A percentile compares a stretch with the other conserved stretches of the same genome.
These are phyloP conservation scores for Yamadazyma ubonensis DNA, from an alignment of 805 yeast genomes.

Conservation along the genomic window DNA sequence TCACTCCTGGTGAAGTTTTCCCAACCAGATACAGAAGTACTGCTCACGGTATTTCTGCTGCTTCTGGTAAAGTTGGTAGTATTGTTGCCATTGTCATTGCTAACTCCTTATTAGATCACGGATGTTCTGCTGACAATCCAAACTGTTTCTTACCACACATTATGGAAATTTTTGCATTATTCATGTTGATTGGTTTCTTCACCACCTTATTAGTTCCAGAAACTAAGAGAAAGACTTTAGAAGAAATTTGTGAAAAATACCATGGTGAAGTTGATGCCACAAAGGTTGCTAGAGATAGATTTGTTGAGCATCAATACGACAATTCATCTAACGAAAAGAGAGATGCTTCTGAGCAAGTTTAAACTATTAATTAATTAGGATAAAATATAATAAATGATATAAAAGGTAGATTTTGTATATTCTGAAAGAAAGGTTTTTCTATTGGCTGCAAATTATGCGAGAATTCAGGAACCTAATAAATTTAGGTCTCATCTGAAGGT, in stretches of 20 bases:
- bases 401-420: neutral
- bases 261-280: slow-evolving; percentile 72
- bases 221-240: slow-evolving; percentile 88
- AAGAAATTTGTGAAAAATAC: slow-evolving; percentile 73
- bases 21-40: slow-evolving; percentile 96
- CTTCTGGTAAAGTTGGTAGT: slow-evolving; percentile 89
- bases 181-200: slow-evolving; percentile 79
- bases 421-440: too few species aligned
- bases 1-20: slow-evolving; percentile 88
- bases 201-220: slow-evolving; percentile 75
- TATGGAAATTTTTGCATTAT: slow-evolving; percentile 89
- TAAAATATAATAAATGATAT: slow-evolving; percentile 3
- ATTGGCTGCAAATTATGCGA: neutral
- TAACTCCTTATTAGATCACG: slow-evolving; percentile 80
- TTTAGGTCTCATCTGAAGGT: too few species aligned
- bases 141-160: slow-evolving; percentile 89
- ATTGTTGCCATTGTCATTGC: slow-evolving; percentile 85
- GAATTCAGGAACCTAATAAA: too few species aligned
- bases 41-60: slow-evolving; percentile 94
- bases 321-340: slow-evolving; percentile 15
- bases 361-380: neutral
- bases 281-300: slow-evolving; percentile 40
- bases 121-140: slow-evolving; percentile 58
- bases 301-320: slow-evolving; percentile 19
- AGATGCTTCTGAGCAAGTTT: slow-evolving; percentile 12